Conservation (phyloP, 169 alveolate species). For the Plasmodium billcollinsi region DNA sequence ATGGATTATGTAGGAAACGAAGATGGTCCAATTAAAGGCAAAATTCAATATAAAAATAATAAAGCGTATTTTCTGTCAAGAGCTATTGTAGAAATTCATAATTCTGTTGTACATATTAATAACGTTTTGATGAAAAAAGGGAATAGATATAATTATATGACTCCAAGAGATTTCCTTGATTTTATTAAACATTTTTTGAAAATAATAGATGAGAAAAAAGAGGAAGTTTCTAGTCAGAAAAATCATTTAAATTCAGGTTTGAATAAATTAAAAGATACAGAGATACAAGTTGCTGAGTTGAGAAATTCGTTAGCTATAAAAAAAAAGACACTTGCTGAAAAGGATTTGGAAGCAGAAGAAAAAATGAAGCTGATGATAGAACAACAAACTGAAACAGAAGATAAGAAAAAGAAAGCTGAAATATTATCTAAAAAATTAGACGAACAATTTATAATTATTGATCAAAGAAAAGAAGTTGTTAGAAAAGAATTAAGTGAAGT, state of each 20-base stretch:
- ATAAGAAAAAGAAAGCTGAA: slow-evolving; percentile 93
- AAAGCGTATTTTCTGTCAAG: slow-evolving; percentile 62
- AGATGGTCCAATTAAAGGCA: slow-evolving; percentile 65
- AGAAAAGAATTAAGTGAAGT: slow-evolving; percentile 95
- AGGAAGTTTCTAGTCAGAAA: slow-evolving; percentile 94
- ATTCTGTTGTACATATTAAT: slow-evolving; percentile 47
- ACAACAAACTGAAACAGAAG: slow-evolving; percentile 96
- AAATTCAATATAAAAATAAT: slow-evolving; percentile 36
- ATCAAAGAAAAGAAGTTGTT: slow-evolving; percentile 90
- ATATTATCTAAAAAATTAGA: slow-evolving; percentile 91
- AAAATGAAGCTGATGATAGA: slow-evolving; percentile 94
- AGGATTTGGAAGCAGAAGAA: slow-evolving; percentile 96
- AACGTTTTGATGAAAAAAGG: slow-evolving; percentile 70
- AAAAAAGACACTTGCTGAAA: slow-evolving; percentile 92
- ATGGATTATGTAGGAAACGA: slow-evolving; percentile 68
- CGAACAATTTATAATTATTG: slow-evolving; percentile 91
- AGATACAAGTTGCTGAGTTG: slow-evolving; percentile 93
- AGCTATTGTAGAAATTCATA: slow-evolving; percentile 73
- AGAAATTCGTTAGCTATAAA: slow-evolving; percentile 92
- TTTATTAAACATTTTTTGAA: slow-evolving; percentile 95
- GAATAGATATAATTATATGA: slow-evolving; percentile 69
- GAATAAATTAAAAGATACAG: slow-evolving; percentile 95
- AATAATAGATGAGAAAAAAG: slow-evolving; percentile 92
- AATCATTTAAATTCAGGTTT: slow-evolving; percentile 95
- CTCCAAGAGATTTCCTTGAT: slow-evolving; percentile 97